Evolutionary conservation across 140 eudicot genomes (phyloP).

Genomic region (Flaveria floridana): DNA sequence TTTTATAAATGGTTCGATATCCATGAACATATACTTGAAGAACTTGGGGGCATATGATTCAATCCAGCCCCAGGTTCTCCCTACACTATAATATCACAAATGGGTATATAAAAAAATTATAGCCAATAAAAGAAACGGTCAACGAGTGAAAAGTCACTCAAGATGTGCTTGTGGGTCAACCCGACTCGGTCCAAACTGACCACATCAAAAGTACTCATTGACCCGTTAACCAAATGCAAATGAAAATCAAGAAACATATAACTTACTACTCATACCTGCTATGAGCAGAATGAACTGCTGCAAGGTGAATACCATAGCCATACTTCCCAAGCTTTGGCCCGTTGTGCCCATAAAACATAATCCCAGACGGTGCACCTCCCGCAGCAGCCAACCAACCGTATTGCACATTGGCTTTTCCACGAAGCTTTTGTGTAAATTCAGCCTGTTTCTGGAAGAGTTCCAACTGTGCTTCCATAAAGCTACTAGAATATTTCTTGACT

Average conservation of each 20-base stretch:
- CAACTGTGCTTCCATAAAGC: conserved; percentile 42
- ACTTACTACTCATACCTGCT: conserved; percentile 38
- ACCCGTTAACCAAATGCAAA: neutral
- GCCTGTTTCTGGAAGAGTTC: conserved; percentile 75
- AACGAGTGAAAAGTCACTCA: neutral
- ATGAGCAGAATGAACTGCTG: conserved; percentile 53
- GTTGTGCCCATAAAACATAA: conserved; percentile 54
- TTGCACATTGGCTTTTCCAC: conserved; percentile 72
- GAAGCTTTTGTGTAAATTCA: conserved; percentile 65
- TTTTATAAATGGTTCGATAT: neutral
- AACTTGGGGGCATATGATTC: too few relatives aligned
- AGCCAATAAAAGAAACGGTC: neutral
- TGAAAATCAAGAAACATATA: neutral
- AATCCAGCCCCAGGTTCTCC: too few relatives aligned
- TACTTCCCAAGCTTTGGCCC: conserved; percentile 44
- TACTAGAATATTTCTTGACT: conserved; percentile 39
- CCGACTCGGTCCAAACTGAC: neutral
- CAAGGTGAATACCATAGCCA: conserved; percentile 73
- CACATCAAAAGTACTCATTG: neutral
- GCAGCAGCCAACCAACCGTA: conserved; percentile 79
- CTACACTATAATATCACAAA: neutral
- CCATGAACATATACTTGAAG: too few relatives aligned
- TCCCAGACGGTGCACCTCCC: conserved; percentile 40
- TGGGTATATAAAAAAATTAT: neutral
- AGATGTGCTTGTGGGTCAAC: neutral